phyloP scores from a whole-genome alignment of 2,329 filamentous ascomycete species.

The Incumbomyces delicatus region DNA sequence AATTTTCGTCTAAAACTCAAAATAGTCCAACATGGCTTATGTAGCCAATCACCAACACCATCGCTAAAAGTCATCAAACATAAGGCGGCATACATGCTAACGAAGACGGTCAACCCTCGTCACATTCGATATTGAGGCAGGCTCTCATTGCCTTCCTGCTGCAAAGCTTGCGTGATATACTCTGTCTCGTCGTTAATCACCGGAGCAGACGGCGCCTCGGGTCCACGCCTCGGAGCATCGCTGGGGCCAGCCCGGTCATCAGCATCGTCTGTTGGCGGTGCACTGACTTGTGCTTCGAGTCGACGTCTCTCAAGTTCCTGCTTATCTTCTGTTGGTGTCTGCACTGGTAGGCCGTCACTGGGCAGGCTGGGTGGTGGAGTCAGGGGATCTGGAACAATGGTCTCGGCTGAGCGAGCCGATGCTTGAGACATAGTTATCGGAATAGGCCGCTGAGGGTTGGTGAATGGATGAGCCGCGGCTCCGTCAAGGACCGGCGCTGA shows the following conservation, averaged over 20 bases:
- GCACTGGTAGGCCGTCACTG: slow-evolving; percentile 12
- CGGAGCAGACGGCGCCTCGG: slow-evolving; percentile 44
- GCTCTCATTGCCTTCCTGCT: slow-evolving; percentile 30
- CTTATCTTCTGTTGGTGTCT: slow-evolving; percentile 57
- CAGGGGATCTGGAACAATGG: slow-evolving; percentile 19
- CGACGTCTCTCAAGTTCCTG: slow-evolving; percentile 62
- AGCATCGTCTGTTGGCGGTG: slow-evolving; percentile 35
- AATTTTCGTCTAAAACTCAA: no score
- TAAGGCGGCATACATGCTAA: background rate
- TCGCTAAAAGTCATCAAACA: slow-evolving; percentile 3
- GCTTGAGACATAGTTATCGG: slow-evolving; percentile 17
- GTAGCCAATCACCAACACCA: slow-evolving; percentile 4
- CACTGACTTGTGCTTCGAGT: slow-evolving; percentile 55
- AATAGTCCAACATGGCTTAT: background rate
- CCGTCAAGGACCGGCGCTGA: slow-evolving; percentile 41
- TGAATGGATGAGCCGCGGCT: slow-evolving; percentile 37
- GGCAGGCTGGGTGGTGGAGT: slow-evolving; percentile 21
- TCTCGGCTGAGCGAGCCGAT: slow-evolving; percentile 24
- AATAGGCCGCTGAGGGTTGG: background rate
- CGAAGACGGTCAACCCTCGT: background rate
- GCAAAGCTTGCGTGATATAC: slow-evolving; percentile 32
- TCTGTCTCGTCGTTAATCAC: slow-evolving; percentile 48
- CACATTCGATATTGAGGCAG: slow-evolving; percentile 37
- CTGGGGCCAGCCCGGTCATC: slow-evolving; percentile 17
- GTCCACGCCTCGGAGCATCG: slow-evolving; percentile 11